These are phyloP conservation scores for Apiotrichum sp. DNA, from an alignment of 1,284 basidiomycete genomes.

Conservation along the genomic window DNA sequence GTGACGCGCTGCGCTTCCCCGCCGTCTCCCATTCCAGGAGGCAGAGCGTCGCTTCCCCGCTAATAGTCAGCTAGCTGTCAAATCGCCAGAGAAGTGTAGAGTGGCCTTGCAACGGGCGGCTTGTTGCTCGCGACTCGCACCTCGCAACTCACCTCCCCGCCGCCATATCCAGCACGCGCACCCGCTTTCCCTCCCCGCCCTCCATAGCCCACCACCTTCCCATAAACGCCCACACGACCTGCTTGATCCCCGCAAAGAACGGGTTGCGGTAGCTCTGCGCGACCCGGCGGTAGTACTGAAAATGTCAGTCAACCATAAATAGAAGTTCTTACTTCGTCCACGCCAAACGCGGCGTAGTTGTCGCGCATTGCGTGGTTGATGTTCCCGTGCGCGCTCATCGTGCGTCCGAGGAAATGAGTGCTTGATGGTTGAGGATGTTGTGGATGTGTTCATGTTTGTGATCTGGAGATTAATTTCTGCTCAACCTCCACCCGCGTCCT, in stretches of 20 bases:
- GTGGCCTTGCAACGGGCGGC: no score
- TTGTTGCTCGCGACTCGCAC: no score
- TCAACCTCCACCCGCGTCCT: no score
- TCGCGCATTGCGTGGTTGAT: slow-evolving; percentile 61
- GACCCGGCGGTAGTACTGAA: slow-evolving; percentile 53
- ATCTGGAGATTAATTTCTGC: no score
- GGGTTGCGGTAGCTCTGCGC: slow-evolving; percentile 64
- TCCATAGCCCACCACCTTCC: slow-evolving; percentile 50
- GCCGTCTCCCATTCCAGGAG: slow-evolving; percentile 41
- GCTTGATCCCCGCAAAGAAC: slow-evolving; percentile 60
- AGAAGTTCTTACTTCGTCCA: slow-evolving; percentile 52
- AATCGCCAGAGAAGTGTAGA: background rate
- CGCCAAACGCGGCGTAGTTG: slow-evolving; percentile 62
- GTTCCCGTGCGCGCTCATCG: slow-evolving; percentile 42
- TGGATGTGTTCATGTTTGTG: no score
- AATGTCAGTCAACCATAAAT: background rate
- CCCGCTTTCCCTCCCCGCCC: slow-evolving; percentile 13
- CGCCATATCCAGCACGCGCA: slow-evolving; percentile 53
- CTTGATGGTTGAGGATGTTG: no score
- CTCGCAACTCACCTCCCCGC: slow-evolving; percentile 49
- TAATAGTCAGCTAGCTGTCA: slow-evolving; percentile 12
- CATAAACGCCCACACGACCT: slow-evolving; percentile 36
- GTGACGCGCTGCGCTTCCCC: slow-evolving; percentile 8
- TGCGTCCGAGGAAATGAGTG: no score
- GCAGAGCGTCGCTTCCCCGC: slow-evolving; percentile 46